phyloP scores from a whole-genome alignment of 2,329 filamentous ascomycete genomes.

The Dactylellina drechsleri region DNA sequence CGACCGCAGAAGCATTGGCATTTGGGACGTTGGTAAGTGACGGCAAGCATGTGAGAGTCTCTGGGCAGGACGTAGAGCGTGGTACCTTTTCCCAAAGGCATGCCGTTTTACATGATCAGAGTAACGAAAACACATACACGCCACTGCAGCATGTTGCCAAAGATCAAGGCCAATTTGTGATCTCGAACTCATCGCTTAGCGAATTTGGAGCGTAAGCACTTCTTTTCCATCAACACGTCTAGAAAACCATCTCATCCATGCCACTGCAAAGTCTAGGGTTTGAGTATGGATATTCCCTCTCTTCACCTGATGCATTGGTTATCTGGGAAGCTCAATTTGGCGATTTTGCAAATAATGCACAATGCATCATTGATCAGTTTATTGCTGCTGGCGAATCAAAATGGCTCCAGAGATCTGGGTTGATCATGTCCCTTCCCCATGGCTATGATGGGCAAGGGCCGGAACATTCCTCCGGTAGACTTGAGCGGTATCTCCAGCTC shows the following conservation, averaged over 20 bases:
- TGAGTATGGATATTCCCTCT: conserved; percentile 97
- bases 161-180: conserved; percentile 94
- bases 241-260: not conserved
- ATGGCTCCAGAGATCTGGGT: conserved; percentile 97
- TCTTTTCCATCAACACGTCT: conserved; percentile 21
- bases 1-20: conserved; percentile 93
- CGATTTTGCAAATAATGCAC: conserved; percentile 99
- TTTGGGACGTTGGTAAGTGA: conserved; percentile 91
- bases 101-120: conserved; percentile 96
- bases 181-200: conserved; percentile 90
- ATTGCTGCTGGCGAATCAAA: conserved; percentile 97
- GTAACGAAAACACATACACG: conserved; percentile 90
- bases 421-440: conserved; percentile 95
- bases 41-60: conserved; percentile 92
- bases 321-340: conserved; percentile 99
- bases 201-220: conserved; percentile 72
- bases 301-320: conserved; percentile 93
- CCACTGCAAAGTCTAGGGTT: conserved; percentile 79
- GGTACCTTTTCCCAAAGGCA: conserved; percentile 99
- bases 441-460: conserved; percentile 98
- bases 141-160: conserved; percentile 88
- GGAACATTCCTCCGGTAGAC: conserved; percentile 95
- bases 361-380: conserved; percentile 99
- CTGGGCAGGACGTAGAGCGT: conserved; percentile 98
- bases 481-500: conserved; percentile 96